phyloP scores from a whole-genome alignment of 169 alveolate species.

The Prorocentrum cordatum region DNA sequence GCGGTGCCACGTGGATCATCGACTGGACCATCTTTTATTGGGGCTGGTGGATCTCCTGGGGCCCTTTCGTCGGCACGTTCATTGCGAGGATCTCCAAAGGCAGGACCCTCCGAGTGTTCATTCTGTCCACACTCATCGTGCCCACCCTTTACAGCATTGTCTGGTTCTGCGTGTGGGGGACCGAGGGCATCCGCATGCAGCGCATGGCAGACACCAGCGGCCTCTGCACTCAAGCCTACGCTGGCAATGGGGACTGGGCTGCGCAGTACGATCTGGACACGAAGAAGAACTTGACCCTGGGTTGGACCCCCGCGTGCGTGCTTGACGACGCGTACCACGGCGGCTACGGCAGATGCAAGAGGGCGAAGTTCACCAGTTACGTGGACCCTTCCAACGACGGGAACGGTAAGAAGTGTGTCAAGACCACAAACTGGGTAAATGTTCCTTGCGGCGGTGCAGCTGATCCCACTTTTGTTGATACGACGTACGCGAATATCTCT shows the following conservation, averaged over 20 bases:
- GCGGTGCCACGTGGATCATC: slow-evolving; percentile 1
- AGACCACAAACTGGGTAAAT: too few relatives aligned
- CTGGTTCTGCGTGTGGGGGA: slow-evolving; percentile 24
- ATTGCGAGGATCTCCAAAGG: slow-evolving; percentile 48
- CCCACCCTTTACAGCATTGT: slow-evolving; percentile 11
- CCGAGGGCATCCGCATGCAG: slow-evolving; percentile 25
- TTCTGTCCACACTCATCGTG: slow-evolving; percentile 4
- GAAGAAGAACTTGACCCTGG: neutral
- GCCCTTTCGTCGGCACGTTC: slow-evolving; percentile 24
- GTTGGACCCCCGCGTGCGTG: slow-evolving; percentile 6
- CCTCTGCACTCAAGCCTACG: too few relatives aligned
- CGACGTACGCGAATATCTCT: too few relatives aligned
- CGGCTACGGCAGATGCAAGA: neutral
- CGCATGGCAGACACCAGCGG: slow-evolving; percentile 26
- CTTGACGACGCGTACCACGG: neutral
- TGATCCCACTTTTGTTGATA: too few relatives aligned
- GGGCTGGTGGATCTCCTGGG: slow-evolving; percentile 69
- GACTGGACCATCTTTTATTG: slow-evolving; percentile 49
- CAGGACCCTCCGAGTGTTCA: slow-evolving; percentile 12
- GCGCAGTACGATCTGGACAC: neutral
- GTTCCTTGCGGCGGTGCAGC: too few relatives aligned
- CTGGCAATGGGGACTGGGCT: too few relatives aligned
- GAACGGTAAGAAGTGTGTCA: too few relatives aligned
- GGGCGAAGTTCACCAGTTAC: neutral
- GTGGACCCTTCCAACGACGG: too few relatives aligned